Percentiles rank a stretch among this genome's conserved stretches.
Conservation (phyloP, 768 basidiomycete species). For the Naematelia encephala region DNA sequence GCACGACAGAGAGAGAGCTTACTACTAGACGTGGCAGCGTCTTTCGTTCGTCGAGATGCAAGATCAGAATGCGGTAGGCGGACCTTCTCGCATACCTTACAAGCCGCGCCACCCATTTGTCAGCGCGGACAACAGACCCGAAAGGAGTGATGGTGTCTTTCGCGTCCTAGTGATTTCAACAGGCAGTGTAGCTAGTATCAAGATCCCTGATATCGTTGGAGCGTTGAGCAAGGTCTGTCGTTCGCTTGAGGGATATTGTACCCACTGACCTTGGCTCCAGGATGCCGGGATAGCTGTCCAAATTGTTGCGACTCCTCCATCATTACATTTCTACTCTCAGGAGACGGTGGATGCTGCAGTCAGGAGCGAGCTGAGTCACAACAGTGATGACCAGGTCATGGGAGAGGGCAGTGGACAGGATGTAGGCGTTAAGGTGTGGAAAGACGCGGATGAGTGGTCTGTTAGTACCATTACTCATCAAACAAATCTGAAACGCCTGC, state of each 20-base stretch:
- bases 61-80: slow-evolving; percentile 4
- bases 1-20: too few species aligned
- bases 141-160: slow-evolving; percentile 30
- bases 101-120: slow-evolving; percentile 28
- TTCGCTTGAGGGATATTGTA: background rate
- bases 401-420: slow-evolving; percentile 1
- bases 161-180: slow-evolving; percentile 75
- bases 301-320: slow-evolving; percentile 74
- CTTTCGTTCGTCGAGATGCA: slow-evolving; percentile 3
- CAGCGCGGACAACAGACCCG: slow-evolving; percentile 27
- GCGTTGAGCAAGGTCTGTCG: slow-evolving; percentile 65
- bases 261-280: slow-evolving; percentile 52
- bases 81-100: slow-evolving; percentile 9
- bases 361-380: background rate
- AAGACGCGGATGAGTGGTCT: slow-evolving; percentile 87
- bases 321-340: slow-evolving; percentile 70
- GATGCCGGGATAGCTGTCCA: slow-evolving; percentile 71
- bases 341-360: slow-evolving; percentile 27
- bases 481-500: background rate
- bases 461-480: slow-evolving; percentile 56
- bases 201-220: slow-evolving; percentile 80
- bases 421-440: slow-evolving; percentile 69
- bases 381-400: background rate
- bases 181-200: slow-evolving; percentile 94
- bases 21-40: too few species aligned